Base-by-base conservation (phyloP, 2,329 filamentous ascomycete species). In the Leptographium wingfieldii region DNA sequence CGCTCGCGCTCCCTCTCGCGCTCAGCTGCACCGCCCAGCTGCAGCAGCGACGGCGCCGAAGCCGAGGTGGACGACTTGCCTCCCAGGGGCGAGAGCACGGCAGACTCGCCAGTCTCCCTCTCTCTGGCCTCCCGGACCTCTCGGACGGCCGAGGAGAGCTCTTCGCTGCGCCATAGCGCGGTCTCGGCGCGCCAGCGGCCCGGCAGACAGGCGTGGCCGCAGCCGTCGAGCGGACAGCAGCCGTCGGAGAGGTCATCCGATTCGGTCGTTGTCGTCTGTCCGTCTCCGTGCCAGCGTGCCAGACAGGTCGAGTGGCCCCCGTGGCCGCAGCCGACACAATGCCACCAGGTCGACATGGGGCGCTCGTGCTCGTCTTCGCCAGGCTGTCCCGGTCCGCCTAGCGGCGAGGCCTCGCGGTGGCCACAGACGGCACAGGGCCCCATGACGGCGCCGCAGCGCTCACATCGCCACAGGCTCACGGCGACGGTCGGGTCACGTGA, bases 151-250 rank as follows among this genome's bases (percentile, higher is more conserved):
- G 79, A 75, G 12, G 73, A 76, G 2, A 83, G 69, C 60, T 83
- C 80, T n/a, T 82, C 80, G 38, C 74, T 74, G 4, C 75, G 71
- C 3, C 72, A 73, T 0, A 73, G 74, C 31, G 68, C 71, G 1
- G 68, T 73, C 64, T 82, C 79, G 7, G 77, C 73, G 5, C 80
- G 75, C 71, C 81, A 84, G 43, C 72, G 73, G 0, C 81, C 80
- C 0, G 82, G 81, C 0, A 86, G 73, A 62, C 83, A 86, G 33
- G 80, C 80, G 65, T 86, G 83, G 3, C 82, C 79, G 66, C 83
- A 86, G 0, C 83, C 83, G 63, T 85, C 82, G n/a, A 84, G 70
- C 1, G 83, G 83, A 63, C 83, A 86, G 68, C 78, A 84, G 0
- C 83, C 83, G 55, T 78, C 80, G 38, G 77, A 75, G 10, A 72